Base-by-base conservation (phyloP, 164 flowering plant genomes). In the Protea cynaroides region DNA sequence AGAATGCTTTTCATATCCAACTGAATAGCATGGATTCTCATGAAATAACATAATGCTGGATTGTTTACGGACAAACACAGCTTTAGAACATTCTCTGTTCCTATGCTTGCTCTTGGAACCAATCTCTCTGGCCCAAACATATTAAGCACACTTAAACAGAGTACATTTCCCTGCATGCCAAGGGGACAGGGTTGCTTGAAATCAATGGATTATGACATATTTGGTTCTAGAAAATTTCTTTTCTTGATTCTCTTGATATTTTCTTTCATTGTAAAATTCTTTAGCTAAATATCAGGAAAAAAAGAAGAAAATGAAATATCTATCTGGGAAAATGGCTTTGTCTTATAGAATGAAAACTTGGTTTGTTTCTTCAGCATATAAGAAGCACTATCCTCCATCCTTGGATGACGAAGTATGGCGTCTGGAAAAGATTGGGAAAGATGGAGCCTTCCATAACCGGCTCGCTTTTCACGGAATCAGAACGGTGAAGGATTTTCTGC, bases 401-500 rank as follows among this genome's bases (percentile, higher is more conserved):
- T 70, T 74, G 56, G 63, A 10, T 43, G 84, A 81, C 66, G 78
- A 79, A 40, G 72, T 81, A 0, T 81, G 84, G 84, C 78, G 84
- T 34, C 61, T 81, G 75, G 66, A 68, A 50, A 76, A 44, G 70
- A 81, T 81, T 29, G 71, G 73, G 23, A 76, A 72, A 72, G 71
- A 68, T 59, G 92, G 92, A 8, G 60, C 49, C 14, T 75, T 62
- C 53, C 86, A 83, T 62, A 64, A 25, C 2, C 71, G 71, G 52
- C 40, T 86, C 67, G 64, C 67, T 15, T 5, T 25, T 12, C 0
- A 29, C 0, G 68, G 75, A n/a, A 71, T 86, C 61, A 0, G 5
- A 36, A 76, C 75, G 3, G 83, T 86, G 18, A 59, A 60, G 46
- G 89, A 83, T 14, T 82, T 86, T 47, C 73, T 83, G 57, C 76